Evolutionary conservation across 768 basidiomycete species (phyloP).

Genomic region (Mycena pura): DNA sequence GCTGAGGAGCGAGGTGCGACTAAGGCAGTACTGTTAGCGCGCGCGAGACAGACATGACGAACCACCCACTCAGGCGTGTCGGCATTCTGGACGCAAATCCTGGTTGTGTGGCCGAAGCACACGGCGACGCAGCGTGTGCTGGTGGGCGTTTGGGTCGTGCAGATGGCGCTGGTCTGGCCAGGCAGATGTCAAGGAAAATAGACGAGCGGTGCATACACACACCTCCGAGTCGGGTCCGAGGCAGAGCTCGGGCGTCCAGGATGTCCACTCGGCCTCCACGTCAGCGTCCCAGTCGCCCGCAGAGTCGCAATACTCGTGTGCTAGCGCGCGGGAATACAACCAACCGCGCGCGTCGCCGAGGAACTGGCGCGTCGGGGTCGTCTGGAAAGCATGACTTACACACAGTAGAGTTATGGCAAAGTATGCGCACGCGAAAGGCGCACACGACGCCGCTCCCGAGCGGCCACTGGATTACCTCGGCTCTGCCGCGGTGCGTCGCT

Average conservation of each 20-base stretch:
- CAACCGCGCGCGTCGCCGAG: slow-evolving; percentile 19
- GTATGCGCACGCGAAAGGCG: slow-evolving; percentile 1
- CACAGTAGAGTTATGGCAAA: neutral
- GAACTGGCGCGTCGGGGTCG: slow-evolving; percentile 9
- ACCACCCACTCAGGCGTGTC: slow-evolving; percentile 6
- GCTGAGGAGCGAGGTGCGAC: slow-evolving; percentile 13
- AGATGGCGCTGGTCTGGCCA: slow-evolving; percentile 13
- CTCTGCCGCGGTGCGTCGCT: neutral
- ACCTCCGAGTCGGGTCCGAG: slow-evolving; percentile 11
- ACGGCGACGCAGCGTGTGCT: slow-evolving; percentile 12
- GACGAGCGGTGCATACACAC: no score
- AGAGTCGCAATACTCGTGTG: neutral
- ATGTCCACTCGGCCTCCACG: neutral
- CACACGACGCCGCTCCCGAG: neutral
- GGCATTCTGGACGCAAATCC: slow-evolving; percentile 16
- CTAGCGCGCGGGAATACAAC: slow-evolving; percentile 6
- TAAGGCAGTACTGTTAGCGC: neutral
- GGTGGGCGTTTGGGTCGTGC: no score
- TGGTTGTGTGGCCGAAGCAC: slow-evolving; percentile 21
- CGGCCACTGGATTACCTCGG: neutral
- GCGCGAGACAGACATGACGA: neutral
- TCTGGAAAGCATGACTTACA: neutral
- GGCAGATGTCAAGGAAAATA: neutral
- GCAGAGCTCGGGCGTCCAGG: slow-evolving; percentile 17
- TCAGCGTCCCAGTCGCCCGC: neutral